Percentiles rank a stretch among this genome's conserved stretches.
Evolutionary conservation across 176 grass and related monocot species (phyloP).

Genomic region (Eragrostis curvula): DNA sequence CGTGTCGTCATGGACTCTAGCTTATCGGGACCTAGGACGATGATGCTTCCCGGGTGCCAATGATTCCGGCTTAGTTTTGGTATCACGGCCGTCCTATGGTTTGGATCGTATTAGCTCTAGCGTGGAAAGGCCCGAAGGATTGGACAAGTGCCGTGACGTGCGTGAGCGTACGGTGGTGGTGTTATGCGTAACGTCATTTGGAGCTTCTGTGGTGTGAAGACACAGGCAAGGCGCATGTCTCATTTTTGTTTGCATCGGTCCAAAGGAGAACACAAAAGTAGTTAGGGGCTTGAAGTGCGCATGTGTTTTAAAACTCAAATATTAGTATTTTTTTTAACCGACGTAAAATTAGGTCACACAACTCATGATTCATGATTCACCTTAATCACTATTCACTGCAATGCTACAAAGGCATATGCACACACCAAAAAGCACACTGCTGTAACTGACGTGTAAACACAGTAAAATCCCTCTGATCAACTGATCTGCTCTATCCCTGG

Average conservation of each 20-base stretch:
- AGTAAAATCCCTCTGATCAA: not conserved
- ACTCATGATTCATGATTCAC: too few species aligned
- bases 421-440: too few species aligned
- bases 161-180: not conserved
- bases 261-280: too few species aligned
- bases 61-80: not conserved
- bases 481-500: not conserved
- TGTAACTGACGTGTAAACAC: constrained; percentile 11
- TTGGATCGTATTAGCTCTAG: not conserved
- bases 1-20: not conserved
- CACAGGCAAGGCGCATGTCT: too few species aligned
- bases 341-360: too few species aligned
- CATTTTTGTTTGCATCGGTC: too few species aligned
- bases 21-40: not conserved
- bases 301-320: too few species aligned
- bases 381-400: too few species aligned
- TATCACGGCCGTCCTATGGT: not conserved
- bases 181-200: not conserved
- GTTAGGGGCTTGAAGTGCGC: too few species aligned
- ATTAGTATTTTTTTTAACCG: too few species aligned
- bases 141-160: not conserved
- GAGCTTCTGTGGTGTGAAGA: too few species aligned
- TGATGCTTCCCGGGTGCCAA: not conserved
- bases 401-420: too few species aligned
- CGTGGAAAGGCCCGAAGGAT: not conserved